phyloP scores from a whole-genome alignment of 2,329 filamentous ascomycete genomes.

The Diaporthe vaccinii region DNA sequence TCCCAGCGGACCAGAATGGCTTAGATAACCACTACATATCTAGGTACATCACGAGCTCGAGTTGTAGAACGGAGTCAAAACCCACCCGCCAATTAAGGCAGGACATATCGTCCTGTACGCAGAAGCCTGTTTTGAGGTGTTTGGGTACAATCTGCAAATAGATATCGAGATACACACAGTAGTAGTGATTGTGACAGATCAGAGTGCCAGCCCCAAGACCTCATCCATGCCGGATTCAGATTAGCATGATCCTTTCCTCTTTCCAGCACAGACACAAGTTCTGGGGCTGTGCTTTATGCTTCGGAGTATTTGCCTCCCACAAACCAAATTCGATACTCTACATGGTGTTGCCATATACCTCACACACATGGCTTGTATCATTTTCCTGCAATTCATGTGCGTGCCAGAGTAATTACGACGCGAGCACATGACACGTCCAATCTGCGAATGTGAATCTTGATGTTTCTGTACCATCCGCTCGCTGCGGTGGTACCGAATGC shows the following conservation, averaged over 20 bases:
- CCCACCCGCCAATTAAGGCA: background rate
- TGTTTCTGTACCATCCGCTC: constrained; percentile 4
- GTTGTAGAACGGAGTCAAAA: background rate
- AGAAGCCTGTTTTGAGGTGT: background rate
- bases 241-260: background rate
- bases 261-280: background rate
- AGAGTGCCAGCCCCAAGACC: background rate
- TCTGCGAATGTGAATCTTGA: background rate
- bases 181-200: background rate
- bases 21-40: background rate
- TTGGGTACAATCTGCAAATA: background rate
- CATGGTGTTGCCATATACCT: background rate
- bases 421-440: background rate
- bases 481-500: constrained; percentile 17
- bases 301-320: background rate
- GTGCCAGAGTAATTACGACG: background rate
- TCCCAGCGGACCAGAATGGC: background rate
- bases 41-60: background rate
- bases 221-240: background rate
- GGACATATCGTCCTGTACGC: background rate
- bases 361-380: background rate
- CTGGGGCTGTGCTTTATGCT: constrained; percentile 14
- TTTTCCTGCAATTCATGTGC: background rate
- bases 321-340: background rate
- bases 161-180: background rate